Evolutionary conservation across 2,329 filamentous ascomycete genomes (phyloP).

Genomic region (Scleromitrula shiraiana): DNA sequence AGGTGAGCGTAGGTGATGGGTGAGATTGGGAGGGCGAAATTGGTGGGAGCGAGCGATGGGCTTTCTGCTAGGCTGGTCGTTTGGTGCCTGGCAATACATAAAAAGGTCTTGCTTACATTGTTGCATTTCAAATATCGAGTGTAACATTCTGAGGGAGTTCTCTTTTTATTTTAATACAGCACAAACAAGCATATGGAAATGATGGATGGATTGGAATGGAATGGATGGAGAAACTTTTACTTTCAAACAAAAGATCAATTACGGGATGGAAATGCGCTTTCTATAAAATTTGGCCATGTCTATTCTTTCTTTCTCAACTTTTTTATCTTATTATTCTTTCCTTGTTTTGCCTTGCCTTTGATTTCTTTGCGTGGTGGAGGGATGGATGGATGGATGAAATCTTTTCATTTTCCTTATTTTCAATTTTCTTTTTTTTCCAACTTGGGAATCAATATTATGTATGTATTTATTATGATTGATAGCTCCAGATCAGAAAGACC

Average conservation of each 20-base stretch:
- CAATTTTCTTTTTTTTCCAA: conserved; percentile 2
- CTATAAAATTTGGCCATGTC: no score
- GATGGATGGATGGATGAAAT: background rate
- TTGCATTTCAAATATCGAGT: no score
- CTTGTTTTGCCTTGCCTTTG: background rate
- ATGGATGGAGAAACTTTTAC: no score
- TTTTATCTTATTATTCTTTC: background rate
- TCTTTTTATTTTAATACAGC: no score
- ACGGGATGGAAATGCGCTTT: no score
- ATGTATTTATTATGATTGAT: conserved; percentile 13
- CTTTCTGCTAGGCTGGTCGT: conserved; percentile 8
- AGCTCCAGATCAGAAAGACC: background rate
- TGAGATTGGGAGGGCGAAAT: background rate
- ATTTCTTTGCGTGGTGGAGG: background rate
- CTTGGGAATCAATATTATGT: conserved; percentile 3
- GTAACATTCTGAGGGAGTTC: no score
- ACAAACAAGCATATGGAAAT: no score
- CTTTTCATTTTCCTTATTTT: background rate
- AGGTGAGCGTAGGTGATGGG: conserved; percentile 1
- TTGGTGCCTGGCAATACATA: no score
- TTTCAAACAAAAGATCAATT: no score
- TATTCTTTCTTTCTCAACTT: background rate
- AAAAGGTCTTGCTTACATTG: no score
- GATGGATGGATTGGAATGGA: no score
- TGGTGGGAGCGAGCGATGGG: conserved; percentile 1